Conservation (phyloP, 106 monocot genomes). For the Alisma plantagoaquatica region DNA sequence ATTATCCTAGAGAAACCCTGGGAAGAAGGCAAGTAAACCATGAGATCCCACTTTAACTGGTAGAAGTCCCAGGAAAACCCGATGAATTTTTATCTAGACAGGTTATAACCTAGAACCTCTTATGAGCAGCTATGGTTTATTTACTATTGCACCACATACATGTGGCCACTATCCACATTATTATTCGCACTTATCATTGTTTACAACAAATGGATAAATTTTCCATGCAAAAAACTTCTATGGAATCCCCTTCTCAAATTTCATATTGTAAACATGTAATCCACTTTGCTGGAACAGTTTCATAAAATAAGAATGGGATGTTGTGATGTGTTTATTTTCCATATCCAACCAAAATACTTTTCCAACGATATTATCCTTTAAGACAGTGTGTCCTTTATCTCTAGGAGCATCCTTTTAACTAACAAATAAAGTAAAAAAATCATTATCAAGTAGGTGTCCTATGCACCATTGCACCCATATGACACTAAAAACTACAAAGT, state of each 20-base stretch:
- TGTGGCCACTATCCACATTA: too few species aligned
- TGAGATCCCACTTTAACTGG: too few species aligned
- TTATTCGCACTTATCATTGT: too few species aligned
- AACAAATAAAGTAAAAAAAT: slow-evolving; percentile 87
- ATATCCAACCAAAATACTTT: slow-evolving; percentile 83
- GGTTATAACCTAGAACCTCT: too few species aligned
- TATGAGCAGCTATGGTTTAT: too few species aligned
- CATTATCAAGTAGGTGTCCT: slow-evolving; percentile 89
- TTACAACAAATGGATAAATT: slow-evolving; percentile 65
- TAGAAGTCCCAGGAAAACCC: too few species aligned
- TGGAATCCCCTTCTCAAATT: slow-evolving; percentile 73
- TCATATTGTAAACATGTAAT: slow-evolving; percentile 37
- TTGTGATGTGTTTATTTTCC: slow-evolving; percentile 70
- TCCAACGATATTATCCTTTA: slow-evolving; percentile 37
- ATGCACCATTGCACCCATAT: slow-evolving; percentile 99
- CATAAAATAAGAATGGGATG: slow-evolving; percentile 66
- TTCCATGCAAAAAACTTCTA: slow-evolving; percentile 65
- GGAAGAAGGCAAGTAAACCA: too few species aligned
- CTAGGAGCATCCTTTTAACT: slow-evolving; percentile 47
- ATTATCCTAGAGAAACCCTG: too few species aligned
- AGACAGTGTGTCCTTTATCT: not conserved
- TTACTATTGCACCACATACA: too few species aligned
- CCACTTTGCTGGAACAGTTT: slow-evolving; percentile 67
- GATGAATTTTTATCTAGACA: too few species aligned
- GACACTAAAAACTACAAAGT: slow-evolving; percentile 83